phyloP scores from a whole-genome alignment of 495 filamentous ascomycete genomes.

The Penicillium bialowiezense region DNA sequence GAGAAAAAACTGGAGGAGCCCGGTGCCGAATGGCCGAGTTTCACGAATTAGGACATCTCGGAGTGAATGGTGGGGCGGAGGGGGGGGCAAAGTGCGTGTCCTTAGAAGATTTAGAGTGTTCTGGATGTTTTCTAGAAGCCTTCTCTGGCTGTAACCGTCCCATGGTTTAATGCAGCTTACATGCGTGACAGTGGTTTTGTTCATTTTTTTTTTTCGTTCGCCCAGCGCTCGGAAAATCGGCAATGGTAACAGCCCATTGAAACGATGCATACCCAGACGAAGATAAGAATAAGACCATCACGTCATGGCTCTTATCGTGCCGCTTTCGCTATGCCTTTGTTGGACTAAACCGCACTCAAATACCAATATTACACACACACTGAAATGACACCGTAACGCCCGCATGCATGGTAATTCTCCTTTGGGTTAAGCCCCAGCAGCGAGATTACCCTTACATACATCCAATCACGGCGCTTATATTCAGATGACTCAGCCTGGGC shows the following conservation, averaged over 20 bases:
- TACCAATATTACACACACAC: neutral
- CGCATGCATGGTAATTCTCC: constrained; percentile 12
- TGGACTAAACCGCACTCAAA: neutral
- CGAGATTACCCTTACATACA: neutral
- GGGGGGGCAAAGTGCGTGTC: constrained; percentile 16
- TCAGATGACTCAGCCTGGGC: constrained; percentile 12
- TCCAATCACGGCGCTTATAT: constrained; percentile 12
- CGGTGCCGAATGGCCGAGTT: constrained; percentile 1
- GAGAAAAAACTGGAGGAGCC: neutral
- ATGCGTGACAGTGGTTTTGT: neutral
- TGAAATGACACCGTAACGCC: neutral
- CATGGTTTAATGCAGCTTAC: constrained; percentile 13
- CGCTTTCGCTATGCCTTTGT: constrained; percentile 16
- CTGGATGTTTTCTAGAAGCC: constrained; percentile 24
- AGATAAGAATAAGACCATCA: constrained; percentile 28
- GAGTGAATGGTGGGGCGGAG: too few species aligned
- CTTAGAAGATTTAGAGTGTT: constrained; percentile 15
- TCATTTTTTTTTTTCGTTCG: neutral
- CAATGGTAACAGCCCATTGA: neutral
- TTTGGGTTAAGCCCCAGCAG: constrained; percentile 1
- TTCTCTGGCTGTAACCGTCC: constrained; percentile 9
- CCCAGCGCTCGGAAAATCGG: constrained; percentile 11
- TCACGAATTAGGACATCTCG: neutral
- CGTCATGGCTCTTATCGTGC: constrained; percentile 28
- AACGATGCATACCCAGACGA: neutral